Evolutionary conservation across 2,329 filamentous ascomycete genomes (phyloP).

Genomic region (Lachnellula cervina): DNA sequence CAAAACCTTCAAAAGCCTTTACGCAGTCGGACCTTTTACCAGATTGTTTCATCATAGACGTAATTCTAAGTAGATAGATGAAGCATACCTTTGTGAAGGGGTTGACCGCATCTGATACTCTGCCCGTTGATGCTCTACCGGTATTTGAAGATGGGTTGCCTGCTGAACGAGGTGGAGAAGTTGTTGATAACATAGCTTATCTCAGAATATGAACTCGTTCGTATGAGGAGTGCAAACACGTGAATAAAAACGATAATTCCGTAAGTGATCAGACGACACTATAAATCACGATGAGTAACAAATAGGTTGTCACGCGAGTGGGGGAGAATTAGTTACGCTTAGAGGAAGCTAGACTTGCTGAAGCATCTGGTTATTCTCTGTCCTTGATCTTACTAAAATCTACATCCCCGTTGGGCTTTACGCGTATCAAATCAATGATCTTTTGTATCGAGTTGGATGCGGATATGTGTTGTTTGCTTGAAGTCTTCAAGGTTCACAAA

Average conservation of each 20-base stretch:
- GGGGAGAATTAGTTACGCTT: neutral
- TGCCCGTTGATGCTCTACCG: neutral
- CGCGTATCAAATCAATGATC: neutral
- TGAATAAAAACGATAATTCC: too few relatives aligned
- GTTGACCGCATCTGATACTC: neutral
- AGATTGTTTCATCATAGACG: constrained; percentile 48
- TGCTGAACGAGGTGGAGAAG: neutral
- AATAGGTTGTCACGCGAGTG: too few relatives aligned
- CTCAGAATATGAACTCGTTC: neutral
- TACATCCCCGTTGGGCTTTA: neutral
- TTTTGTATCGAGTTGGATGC: neutral
- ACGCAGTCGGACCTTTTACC: constrained; percentile 62
- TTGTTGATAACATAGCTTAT: constrained; percentile 4
- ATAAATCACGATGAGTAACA: too few relatives aligned
- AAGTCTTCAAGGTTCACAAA: neutral
- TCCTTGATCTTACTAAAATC: neutral
- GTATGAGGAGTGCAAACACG: too few relatives aligned
- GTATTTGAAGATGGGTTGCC: neutral
- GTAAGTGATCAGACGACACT: too few relatives aligned
- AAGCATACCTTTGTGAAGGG: neutral
- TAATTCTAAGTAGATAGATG: neutral
- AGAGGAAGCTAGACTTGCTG: neutral
- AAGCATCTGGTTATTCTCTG: neutral
- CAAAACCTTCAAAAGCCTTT: constrained; percentile 42
- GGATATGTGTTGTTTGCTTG: neutral